phyloP scores from a whole-genome alignment of 306 rosid species.

The Oxytropis ochrocephala region DNA sequence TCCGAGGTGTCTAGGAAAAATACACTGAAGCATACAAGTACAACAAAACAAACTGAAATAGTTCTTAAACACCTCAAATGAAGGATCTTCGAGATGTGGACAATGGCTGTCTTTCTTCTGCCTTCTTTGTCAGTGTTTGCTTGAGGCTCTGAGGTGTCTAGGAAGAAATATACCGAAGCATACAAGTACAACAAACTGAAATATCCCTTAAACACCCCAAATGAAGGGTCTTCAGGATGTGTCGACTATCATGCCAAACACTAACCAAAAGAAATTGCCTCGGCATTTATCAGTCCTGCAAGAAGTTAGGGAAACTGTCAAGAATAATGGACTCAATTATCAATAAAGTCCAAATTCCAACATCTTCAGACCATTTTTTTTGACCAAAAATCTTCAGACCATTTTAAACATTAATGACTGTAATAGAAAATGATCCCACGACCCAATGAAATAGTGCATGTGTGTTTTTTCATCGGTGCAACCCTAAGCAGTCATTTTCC shows the following conservation, averaged over 20 bases:
- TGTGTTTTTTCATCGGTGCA: neutral
- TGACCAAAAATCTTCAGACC: neutral
- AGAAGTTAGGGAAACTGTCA: neutral
- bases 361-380: neutral
- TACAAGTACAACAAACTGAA: slow-evolving; percentile 1
- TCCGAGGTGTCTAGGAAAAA: neutral
- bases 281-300: neutral
- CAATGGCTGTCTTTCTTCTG: neutral
- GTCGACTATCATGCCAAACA: neutral
- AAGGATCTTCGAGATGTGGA: neutral
- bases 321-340: neutral
- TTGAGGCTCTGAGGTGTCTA: neutral
- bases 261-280: neutral
- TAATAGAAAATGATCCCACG: neutral
- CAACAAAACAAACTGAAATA: neutral
- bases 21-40: neutral
- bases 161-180: neutral
- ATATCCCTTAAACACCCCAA: neutral
- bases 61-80: neutral
- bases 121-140: neutral
- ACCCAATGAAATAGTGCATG: neutral
- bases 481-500: neutral
- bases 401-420: neutral
- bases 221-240: neutral
- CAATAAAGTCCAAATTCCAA: neutral